phyloP scores from a whole-genome alignment of 2,329 filamentous ascomycete species.

The Trichothecium roseum region DNA sequence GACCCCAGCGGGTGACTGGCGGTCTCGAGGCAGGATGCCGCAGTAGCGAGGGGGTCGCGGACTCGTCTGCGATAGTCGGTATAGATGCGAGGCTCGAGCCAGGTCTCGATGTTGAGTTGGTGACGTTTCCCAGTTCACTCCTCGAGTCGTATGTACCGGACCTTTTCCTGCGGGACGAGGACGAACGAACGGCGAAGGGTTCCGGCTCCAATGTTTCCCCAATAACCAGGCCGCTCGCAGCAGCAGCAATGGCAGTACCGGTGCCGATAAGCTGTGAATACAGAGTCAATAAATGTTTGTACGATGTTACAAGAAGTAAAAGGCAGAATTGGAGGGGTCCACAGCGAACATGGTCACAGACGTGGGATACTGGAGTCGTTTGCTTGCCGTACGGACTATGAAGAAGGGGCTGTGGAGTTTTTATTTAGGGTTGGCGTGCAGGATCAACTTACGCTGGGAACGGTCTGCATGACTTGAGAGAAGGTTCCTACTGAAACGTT shows the following conservation, averaged over 20 bases:
- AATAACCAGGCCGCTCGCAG: constrained; percentile 48
- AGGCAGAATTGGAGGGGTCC: constrained; percentile 5
- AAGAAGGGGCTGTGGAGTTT: too few relatives aligned
- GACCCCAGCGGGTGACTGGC: constrained; percentile 25
- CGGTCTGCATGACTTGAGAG: constrained; percentile 43
- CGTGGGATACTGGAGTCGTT: constrained; percentile 2
- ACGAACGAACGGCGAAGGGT: too few relatives aligned
- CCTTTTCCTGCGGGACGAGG: too few relatives aligned
- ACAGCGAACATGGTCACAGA: constrained; percentile 10
- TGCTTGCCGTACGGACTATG: constrained; percentile 1
- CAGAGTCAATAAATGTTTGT: background rate
- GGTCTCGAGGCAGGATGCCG: constrained; percentile 21
- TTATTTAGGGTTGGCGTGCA: too few relatives aligned
- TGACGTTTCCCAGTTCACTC: constrained; percentile 8
- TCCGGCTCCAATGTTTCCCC: constrained; percentile 37
- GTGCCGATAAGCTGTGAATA: constrained; percentile 48
- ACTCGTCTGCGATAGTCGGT: constrained; percentile 17
- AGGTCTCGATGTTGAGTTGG: constrained; percentile 26
- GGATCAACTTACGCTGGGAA: constrained; percentile 34
- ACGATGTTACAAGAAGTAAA: background rate
- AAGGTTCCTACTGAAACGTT: constrained; percentile 26
- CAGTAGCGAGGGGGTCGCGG: constrained; percentile 14
- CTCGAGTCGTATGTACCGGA: constrained; percentile 9
- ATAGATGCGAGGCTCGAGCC: constrained; percentile 29
- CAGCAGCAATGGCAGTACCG: constrained; percentile 50